These are phyloP conservation scores for Suillus cothurnatus DNA, from an alignment of 768 basidiomycete genomes.

Conservation along the genomic window DNA sequence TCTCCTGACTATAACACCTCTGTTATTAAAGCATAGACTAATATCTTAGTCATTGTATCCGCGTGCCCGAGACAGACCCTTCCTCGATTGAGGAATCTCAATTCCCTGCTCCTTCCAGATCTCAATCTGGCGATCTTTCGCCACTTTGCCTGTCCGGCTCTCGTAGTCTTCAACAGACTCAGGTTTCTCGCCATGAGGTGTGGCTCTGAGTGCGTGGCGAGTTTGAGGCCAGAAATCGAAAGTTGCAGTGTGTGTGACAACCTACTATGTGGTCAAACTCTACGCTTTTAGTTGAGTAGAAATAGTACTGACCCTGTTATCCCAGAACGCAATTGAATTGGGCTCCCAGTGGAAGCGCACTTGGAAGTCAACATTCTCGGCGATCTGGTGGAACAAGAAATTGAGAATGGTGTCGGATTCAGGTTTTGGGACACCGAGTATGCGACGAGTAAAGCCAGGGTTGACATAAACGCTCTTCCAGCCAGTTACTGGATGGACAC, in stretches of 20 bases:
- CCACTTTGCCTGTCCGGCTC: conserved; percentile 59
- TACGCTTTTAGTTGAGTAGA: background rate
- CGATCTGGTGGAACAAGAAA: conserved; percentile 73
- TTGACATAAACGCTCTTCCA: conserved; percentile 87
- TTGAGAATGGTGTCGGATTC: conserved; percentile 75
- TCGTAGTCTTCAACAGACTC: conserved; percentile 76
- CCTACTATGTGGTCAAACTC: conserved; percentile 35
- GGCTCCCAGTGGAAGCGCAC: conserved; percentile 78
- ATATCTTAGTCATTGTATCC: conserved; percentile 61
- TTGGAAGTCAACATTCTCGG: conserved; percentile 71
- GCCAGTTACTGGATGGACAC: conserved; percentile 83
- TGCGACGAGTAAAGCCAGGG: conserved; percentile 79
- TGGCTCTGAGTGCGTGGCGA: conserved; percentile 78
- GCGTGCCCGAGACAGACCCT: conserved; percentile 39
- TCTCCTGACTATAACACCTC: too few relatives aligned
- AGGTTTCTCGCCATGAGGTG: conserved; percentile 80
- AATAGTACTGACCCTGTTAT: conserved; percentile 62
- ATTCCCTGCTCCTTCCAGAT: conserved; percentile 71
- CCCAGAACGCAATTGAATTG: conserved; percentile 84
- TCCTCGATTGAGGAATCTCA: conserved; percentile 36
- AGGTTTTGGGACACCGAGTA: conserved; percentile 77
- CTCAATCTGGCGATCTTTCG: conserved; percentile 74
- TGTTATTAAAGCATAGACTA: background rate
- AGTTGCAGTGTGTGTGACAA: conserved; percentile 77
- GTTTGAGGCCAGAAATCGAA: conserved; percentile 82